Base-by-base conservation (phyloP, 2,329 filamentous ascomycete species). In the Nemania abortiva region DNA sequence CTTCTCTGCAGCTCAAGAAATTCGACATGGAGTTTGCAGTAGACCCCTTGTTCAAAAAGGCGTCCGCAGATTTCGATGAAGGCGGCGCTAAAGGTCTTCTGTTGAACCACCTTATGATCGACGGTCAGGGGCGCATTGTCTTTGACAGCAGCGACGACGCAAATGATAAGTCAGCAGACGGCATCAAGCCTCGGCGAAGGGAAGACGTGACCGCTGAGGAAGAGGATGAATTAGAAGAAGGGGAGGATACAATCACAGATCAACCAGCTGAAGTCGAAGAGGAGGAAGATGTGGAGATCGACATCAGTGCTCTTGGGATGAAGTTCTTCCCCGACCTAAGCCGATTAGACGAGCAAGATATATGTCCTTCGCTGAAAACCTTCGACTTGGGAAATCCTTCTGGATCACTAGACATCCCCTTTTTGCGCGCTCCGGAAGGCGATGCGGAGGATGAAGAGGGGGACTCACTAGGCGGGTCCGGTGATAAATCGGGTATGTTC, bases 11-110 rank as follows among this genome's bases (percentile, higher is more conserved):
- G 79, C 86, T 98, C 75, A 99, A 99, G 82, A 99, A 98, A 81
- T 95, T 99, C 77, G 96, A 99, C 75, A 87, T 98, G 53, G 96
- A 99, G 77, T 98, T 99, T 73, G 91, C 95, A 0, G 95, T 99
- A 5, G 96, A 99, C 77, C 96, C 96, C 2, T 83, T 99, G n/a
- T 99, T 99, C 87, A 99, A 99, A 79, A 99, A 99, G 78, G 95
- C 95, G 0, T 97, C 95, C 6, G 96, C 96, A 52, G 96, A 99
- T 82, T 99, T 99, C 73, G 96, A 99, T 78, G 96, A 99, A 82
- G 96, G 96, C 22, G 96, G 96, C 65, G 96, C 96, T 65, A 99
- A 98, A 81, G 96, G 96, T 22, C 85, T 99, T 50, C 86, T 99
- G 22, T 87, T 99, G 37, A 99, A 99, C 77, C 95, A 99, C 81